A percentile compares a stretch with the other conserved stretches of the same genome.
These are phyloP conservation scores for Nelumbo lutea DNA, from an alignment of 164 flowering plant species.

Conservation along the genomic window DNA sequence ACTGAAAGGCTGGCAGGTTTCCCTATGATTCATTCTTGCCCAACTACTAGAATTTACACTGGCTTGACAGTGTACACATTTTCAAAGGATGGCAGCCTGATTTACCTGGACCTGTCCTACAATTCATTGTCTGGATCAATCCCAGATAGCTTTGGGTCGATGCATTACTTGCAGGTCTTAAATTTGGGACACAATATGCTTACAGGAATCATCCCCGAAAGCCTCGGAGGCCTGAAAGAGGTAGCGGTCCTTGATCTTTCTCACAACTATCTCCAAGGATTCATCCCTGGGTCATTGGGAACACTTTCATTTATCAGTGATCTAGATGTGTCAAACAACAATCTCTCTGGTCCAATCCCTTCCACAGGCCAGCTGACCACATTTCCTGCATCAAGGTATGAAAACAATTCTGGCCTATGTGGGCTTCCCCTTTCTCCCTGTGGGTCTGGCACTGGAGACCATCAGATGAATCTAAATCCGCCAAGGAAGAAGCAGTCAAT, in stretches of 20 bases:
- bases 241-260: constrained; percentile 76
- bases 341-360: constrained; percentile 71
- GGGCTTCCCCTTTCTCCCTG: constrained; percentile 74
- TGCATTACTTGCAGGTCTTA: constrained; percentile 61
- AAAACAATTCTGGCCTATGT: constrained; percentile 83
- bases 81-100: constrained; percentile 59
- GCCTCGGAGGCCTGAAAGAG: constrained; percentile 51
- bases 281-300: constrained; percentile 57
- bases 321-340: constrained; percentile 82
- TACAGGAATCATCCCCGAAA: constrained; percentile 57
- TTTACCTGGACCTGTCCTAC: constrained; percentile 85
- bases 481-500: constrained; percentile 28
- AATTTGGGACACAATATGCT: constrained; percentile 72
- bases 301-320: constrained; percentile 69
- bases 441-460: constrained; percentile 25
- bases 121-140: constrained; percentile 60
- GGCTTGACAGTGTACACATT: constrained; percentile 61
- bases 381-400: constrained; percentile 71
- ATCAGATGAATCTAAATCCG: constrained; percentile 7
- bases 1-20: constrained; percentile 40
- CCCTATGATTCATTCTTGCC: constrained; percentile 64
- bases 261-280: constrained; percentile 62
- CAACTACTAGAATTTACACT: constrained; percentile 63
- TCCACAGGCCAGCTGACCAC: constrained; percentile 75
- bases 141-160: constrained; percentile 54